phyloP scores from a whole-genome alignment of 1,284 basidiomycete species.

The Caloboletus firmus region DNA sequence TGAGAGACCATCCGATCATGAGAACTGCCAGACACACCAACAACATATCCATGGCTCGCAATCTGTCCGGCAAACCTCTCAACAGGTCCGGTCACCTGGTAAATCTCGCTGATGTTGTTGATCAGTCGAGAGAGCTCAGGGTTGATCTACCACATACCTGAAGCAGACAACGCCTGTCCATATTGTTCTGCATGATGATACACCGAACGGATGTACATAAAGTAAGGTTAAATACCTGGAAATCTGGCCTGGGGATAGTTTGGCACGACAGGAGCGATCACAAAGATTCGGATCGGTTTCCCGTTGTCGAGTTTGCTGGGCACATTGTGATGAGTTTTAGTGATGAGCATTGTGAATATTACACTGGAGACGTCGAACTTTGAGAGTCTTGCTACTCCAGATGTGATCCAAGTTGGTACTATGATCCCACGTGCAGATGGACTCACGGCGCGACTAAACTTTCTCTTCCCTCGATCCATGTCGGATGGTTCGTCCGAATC shows the following conservation, averaged over 20 bases:
- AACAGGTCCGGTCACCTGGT: slow-evolving; percentile 84
- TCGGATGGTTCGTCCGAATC: no score
- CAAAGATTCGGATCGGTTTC: slow-evolving; percentile 73
- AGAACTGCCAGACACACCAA: slow-evolving; percentile 47
- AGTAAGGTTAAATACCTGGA: slow-evolving; percentile 49
- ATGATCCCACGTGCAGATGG: no score
- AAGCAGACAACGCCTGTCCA: slow-evolving; percentile 72
- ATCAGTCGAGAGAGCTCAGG: slow-evolving; percentile 4
- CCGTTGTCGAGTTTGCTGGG: slow-evolving; percentile 66
- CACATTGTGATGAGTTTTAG: slow-evolving; percentile 75
- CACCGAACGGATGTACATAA: not conserved
- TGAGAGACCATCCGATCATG: slow-evolving; percentile 1
- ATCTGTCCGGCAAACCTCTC: slow-evolving; percentile 90
- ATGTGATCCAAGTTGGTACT: no score
- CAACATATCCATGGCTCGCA: slow-evolving; percentile 83
- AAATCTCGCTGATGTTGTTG: slow-evolving; percentile 63
- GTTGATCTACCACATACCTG: slow-evolving; percentile 47
- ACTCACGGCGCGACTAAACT: no score
- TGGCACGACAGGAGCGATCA: slow-evolving; percentile 68
- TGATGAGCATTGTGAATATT: slow-evolving; percentile 80
- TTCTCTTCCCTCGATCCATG: no score
- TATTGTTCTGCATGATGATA: slow-evolving; percentile 3
- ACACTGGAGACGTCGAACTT: no score
- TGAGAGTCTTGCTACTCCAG: no score
- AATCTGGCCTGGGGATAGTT: slow-evolving; percentile 81